Conservation (phyloP, 106 monocot species). For the Phalaenopsis aphrodite region DNA sequence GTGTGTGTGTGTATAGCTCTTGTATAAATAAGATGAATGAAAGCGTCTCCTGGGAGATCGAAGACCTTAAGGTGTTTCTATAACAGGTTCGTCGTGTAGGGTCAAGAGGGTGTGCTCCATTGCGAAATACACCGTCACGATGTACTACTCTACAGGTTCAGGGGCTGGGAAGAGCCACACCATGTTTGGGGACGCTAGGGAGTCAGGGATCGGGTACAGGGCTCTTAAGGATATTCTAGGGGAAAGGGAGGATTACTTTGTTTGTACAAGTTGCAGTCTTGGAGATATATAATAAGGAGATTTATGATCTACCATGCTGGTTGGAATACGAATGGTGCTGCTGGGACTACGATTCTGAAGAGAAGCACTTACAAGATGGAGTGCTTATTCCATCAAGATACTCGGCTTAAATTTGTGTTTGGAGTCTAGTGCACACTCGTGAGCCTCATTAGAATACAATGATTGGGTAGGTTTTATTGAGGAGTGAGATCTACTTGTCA, state of each 20-base stretch:
- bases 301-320: conserved; percentile 79
- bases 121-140: conserved; percentile 87
- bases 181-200: conserved; percentile 72
- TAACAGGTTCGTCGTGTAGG: conserved; percentile 62
- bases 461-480: too few relatives aligned
- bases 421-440: too few relatives aligned
- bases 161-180: conserved; percentile 97
- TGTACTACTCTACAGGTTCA: conserved; percentile 94
- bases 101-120: conserved; percentile 57
- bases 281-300: conserved; percentile 98
- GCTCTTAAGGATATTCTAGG: conserved; percentile 74
- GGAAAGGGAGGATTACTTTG: conserved; percentile 30
- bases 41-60: conserved; percentile 72
- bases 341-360: too few relatives aligned
- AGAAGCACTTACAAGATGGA: too few relatives aligned
- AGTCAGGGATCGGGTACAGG: conserved; percentile 86
- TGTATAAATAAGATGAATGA: conserved; percentile 23
- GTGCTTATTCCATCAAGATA: too few relatives aligned
- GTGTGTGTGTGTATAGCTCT: too few relatives aligned
- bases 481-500: too few relatives aligned
- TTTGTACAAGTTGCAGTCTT: conserved; percentile 79
- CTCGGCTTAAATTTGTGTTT: too few relatives aligned
- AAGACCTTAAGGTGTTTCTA: conserved; percentile 72
- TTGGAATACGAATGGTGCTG: too few relatives aligned
- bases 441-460: too few relatives aligned